Conservation (phyloP, 2,329 filamentous ascomycete genomes). For the Tolypocladium capitatum region DNA sequence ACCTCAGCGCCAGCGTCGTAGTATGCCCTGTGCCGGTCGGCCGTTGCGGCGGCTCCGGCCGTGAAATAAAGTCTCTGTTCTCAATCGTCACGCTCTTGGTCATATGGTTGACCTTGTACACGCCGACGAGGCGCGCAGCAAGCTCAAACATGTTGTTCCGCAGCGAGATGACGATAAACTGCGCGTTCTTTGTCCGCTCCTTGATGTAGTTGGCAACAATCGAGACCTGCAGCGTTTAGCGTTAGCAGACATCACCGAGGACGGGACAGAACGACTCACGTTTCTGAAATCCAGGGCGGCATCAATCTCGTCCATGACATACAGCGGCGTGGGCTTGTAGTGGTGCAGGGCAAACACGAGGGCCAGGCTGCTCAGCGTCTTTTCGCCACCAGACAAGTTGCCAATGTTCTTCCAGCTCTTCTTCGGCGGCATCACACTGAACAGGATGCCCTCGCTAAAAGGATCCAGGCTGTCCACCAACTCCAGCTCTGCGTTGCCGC, state of each 20-base stretch:
- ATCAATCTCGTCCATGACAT: constrained; percentile 99
- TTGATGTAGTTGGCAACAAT: constrained; percentile 99
- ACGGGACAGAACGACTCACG: constrained; percentile 42
- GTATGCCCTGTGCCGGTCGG: constrained; percentile 15
- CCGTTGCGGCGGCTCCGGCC: constrained; percentile 20
- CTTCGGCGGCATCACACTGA: constrained; percentile 98
- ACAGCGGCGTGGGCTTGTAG: constrained; percentile 92
- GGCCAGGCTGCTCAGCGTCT: constrained; percentile 85
- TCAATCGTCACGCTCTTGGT: constrained; percentile 86
- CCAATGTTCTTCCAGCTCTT: constrained; percentile 99
- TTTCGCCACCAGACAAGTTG: constrained; percentile 91
- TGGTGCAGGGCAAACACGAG: constrained; percentile 97
- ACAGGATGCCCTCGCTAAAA: constrained; percentile 92
- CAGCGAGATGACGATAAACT: constrained; percentile 96
- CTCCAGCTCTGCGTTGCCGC: constrained; percentile 93
- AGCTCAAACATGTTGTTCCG: constrained; percentile 99
- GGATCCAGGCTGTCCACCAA: constrained; percentile 92
- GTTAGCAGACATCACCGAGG: not conserved
- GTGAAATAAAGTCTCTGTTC: constrained; percentile 61
- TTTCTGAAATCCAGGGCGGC: constrained; percentile 96
- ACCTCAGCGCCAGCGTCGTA: constrained; percentile 23
- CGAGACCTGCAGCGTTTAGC: constrained; percentile 49
- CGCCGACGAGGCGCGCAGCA: constrained; percentile 84
- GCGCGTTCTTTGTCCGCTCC: constrained; percentile 96
- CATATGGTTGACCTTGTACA: constrained; percentile 99